Conservation (phyloP, 1,139 yeast genomes). For the Pichia sp. region DNA sequence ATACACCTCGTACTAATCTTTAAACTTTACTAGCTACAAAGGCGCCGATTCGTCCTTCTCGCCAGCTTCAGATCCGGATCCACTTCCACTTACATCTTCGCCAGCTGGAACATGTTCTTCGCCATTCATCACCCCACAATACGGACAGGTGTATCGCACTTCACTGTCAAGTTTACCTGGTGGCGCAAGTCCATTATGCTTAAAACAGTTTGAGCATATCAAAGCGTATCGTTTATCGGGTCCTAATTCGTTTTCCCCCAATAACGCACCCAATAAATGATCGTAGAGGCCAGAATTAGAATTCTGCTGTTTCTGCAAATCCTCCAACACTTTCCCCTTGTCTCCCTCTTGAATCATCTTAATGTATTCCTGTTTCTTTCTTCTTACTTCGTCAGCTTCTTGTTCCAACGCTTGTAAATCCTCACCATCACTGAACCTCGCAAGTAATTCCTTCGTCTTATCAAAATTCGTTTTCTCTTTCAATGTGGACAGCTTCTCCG, state of each 20-base stretch:
- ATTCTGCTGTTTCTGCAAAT: slow-evolving; percentile 14
- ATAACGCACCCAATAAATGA: slow-evolving; percentile 42
- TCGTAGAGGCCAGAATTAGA: slow-evolving; percentile 28
- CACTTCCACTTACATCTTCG: too few relatives aligned
- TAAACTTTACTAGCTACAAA: too few relatives aligned
- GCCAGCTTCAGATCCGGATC: too few relatives aligned
- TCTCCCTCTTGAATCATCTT: slow-evolving; percentile 22
- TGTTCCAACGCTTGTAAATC: slow-evolving; percentile 25
- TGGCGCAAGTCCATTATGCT: slow-evolving; percentile 80
- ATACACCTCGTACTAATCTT: too few relatives aligned
- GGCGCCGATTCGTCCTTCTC: too few relatives aligned
- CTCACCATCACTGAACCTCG: slow-evolving; percentile 48
- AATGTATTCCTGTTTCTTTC: slow-evolving; percentile 25
- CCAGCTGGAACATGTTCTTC: slow-evolving; percentile 2
- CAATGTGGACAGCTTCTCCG: slow-evolving; percentile 60
- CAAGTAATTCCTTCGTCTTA: slow-evolving; percentile 65
- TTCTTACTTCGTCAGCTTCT: slow-evolving; percentile 22
- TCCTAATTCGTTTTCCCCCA: slow-evolving; percentile 67
- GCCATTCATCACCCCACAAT: slow-evolving; percentile 62
- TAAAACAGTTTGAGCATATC: slow-evolving; percentile 56
- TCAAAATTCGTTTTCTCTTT: slow-evolving; percentile 75
- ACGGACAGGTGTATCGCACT: slow-evolving; percentile 63
- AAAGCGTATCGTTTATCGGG: slow-evolving; percentile 63
- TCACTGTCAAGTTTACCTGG: slow-evolving; percentile 53
- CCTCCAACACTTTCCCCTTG: slow-evolving; percentile 12